Base-by-base conservation (phyloP, 371 early-diverging fungal species). In the Mortierella sp. region DNA sequence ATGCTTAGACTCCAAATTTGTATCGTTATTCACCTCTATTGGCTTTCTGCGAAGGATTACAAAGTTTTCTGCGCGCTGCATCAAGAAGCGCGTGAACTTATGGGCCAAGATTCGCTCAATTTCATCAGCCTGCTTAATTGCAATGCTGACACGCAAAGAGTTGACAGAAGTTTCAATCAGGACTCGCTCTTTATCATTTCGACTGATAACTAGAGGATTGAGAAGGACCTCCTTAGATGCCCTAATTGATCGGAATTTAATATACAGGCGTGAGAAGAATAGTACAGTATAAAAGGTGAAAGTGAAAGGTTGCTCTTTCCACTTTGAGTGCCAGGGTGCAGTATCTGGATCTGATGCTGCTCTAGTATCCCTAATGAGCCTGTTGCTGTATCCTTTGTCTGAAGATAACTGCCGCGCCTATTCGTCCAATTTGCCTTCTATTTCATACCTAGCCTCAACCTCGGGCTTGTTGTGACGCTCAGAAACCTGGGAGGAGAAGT, bases 391-490 rank as follows among this genome's bases (percentile, higher is more conserved):
- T 8, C 2, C 4, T n/a, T 54, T 26, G 8, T 11, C 28, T 24
- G 2, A 49, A 49, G n/a, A 6, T 8, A 8, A 11, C 24, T 24
- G 54, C n/a, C 39, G 28, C 5, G 10, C 22, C 20, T 10, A 24
- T 35, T 16, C 10, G 24, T n/a, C 54, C 28, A 43, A 24, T 30
- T 49, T 4, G 37, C 22, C n/a, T 39, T n/a, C 18, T 26, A 5
- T n/a, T 49, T 24, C 71, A 73, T 90, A 96, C 96, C 93, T 88
- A 20, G 96, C 96, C 84, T 99, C 99, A 30, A 99, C 92, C 87
- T 99, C 99, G 62, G 99, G 98, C 84, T 96, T 95, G 84, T 97
- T 97, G 90, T 99, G 99, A 78, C 97, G 90, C 85, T 99, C 99
- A 20, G 96, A 98, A 9, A 97, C 94, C 84, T 98, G 97, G 51